A percentile compares a stretch with the other conserved stretches of the same genome.
These are phyloP conservation scores for Orbilia oligospora DNA, from an alignment of 2,329 filamentous ascomycete genomes.

Conservation along the genomic window DNA sequence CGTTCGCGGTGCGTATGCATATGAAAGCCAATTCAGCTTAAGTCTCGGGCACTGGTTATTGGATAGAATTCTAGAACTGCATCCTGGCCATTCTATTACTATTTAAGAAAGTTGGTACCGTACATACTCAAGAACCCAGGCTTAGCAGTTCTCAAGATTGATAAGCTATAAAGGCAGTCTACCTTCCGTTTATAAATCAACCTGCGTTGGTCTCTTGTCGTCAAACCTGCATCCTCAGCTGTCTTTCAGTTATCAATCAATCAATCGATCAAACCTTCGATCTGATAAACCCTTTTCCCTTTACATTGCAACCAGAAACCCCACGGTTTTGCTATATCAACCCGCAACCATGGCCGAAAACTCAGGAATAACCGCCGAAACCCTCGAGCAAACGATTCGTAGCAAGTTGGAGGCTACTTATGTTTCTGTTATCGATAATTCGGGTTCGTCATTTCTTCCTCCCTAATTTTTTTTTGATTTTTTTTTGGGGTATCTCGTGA, in stretches of 20 bases:
- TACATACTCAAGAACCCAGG: no score
- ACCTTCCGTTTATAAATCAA: conserved; percentile 4
- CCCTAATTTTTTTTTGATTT: background rate
- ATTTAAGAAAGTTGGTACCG: no score
- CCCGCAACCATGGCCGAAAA: conserved; percentile 49
- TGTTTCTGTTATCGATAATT: conserved; percentile 55
- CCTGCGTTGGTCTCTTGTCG: conserved; percentile 6
- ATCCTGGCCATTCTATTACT: no score
- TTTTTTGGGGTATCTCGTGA: background rate
- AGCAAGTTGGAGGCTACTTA: conserved; percentile 42
- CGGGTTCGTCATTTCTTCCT: conserved; percentile 39
- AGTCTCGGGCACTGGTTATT: background rate
- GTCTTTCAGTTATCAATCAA: conserved; percentile 8
- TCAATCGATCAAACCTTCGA: conserved; percentile 12
- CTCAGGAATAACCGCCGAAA: conserved; percentile 53
- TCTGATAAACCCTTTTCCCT: conserved; percentile 15
- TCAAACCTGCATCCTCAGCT: conserved; percentile 7
- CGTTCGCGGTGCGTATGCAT: background rate
- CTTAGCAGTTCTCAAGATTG: no score
- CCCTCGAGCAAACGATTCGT: conserved; percentile 48
- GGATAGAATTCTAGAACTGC: no score
- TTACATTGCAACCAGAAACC: conserved; percentile 3
- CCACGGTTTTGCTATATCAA: no score
- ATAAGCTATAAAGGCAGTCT: conserved; percentile 10
- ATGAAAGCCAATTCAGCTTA: background rate